phyloP scores from a whole-genome alignment of 805 yeast genomes.

The Barnettozyma wickerhamii region DNA sequence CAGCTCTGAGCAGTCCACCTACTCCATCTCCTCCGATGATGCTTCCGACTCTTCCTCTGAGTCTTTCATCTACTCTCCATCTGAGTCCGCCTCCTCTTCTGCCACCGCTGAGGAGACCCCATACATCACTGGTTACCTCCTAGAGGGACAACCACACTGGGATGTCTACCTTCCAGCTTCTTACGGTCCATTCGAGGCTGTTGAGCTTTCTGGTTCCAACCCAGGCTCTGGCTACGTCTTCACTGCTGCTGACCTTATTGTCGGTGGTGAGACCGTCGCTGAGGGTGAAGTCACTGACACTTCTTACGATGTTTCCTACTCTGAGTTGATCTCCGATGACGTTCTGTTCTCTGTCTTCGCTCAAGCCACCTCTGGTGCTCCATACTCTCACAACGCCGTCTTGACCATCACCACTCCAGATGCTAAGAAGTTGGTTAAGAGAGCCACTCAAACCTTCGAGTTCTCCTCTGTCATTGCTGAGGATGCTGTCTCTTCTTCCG shows the following conservation, averaged over 20 bases:
- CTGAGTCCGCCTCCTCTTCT: conserved; percentile 13
- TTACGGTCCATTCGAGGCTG: conserved; percentile 19
- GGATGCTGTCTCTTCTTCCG: conserved; percentile 15
- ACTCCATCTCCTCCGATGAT: conserved; percentile 10
- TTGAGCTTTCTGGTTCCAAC: conserved; percentile 20
- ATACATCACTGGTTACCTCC: conserved; percentile 24
- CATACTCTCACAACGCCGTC: conserved; percentile 16
- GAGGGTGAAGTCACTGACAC: conserved; percentile 9
- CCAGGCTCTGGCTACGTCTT: conserved; percentile 19
- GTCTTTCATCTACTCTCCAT: conserved; percentile 18
- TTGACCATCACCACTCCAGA: conserved; percentile 13
- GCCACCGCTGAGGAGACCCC: conserved; percentile 14
- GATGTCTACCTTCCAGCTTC: conserved; percentile 22
- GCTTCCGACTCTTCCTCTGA: conserved; percentile 16
- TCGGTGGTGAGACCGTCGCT: conserved; percentile 14
- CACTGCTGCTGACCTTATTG: conserved; percentile 13
- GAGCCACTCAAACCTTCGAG: conserved; percentile 11
- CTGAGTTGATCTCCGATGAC: conserved; percentile 8
- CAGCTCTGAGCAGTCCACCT: conserved; percentile 9
- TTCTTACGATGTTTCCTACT: conserved; percentile 15
- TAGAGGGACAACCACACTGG: conserved; percentile 25
- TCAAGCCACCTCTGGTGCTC: conserved; percentile 19
- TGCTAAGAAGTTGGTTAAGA: conserved; percentile 15
- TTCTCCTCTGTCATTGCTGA: conserved; percentile 9
- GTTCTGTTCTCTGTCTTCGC: conserved; percentile 15